These are phyloP conservation scores for Colletotrichum salicis DNA, from an alignment of 2,329 filamentous ascomycete species.

Conservation along the genomic window DNA sequence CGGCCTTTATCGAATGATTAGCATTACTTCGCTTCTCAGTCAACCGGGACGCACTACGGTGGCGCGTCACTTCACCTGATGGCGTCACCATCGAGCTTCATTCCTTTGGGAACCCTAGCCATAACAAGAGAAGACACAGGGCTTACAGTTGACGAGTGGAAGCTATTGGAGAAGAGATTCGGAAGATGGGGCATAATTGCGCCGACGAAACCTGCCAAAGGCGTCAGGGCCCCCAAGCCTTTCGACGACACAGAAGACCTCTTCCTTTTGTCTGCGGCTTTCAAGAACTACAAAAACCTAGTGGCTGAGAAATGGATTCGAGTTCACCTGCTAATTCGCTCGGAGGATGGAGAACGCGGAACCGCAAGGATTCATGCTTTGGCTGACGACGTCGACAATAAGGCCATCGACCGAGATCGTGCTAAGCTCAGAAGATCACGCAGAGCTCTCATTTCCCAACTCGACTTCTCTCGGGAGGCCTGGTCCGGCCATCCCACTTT, in stretches of 20 bases:
- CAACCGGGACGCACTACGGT: background rate
- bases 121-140: conserved; percentile 35
- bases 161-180: background rate
- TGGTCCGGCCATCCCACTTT: conserved; percentile 61
- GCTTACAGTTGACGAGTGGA: conserved; percentile 16
- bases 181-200: conserved; percentile 10
- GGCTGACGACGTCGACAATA: conserved; percentile 71
- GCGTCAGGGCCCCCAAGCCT: background rate
- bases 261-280: conserved; percentile 43
- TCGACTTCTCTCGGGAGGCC: conserved; percentile 65
- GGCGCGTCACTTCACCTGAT: background rate
- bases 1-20: conserved; percentile 3
- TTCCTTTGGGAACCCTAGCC: conserved; percentile 54
- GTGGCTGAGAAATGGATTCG: conserved; percentile 54
- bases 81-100: conserved; percentile 44
- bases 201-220: conserved; percentile 15
- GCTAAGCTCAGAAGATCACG: conserved; percentile 57
- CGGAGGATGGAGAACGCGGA: conserved; percentile 37
- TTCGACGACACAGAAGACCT: conserved; percentile 14
- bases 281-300: conserved; percentile 44
- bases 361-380: conserved; percentile 69
- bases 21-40: background rate
- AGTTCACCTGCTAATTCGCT: conserved; percentile 49
- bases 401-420: conserved; percentile 61
- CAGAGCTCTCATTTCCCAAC: conserved; percentile 56